Base-by-base conservation (phyloP, 148 eudicot species). In the Rhododendron griersonianum region DNA sequence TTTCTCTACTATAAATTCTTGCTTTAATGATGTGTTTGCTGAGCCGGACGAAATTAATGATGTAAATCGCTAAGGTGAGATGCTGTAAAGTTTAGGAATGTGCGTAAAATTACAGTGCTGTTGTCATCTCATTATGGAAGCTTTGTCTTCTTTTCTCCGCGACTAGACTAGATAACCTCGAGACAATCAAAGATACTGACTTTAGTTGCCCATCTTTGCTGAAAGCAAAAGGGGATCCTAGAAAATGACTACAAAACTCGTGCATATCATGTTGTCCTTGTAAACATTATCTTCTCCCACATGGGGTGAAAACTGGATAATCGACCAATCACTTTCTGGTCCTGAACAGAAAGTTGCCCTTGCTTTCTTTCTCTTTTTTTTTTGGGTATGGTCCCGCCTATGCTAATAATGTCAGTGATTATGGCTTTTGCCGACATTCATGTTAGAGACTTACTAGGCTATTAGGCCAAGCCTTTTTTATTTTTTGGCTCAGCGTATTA, bases 141-240 rank as follows among this genome's bases (percentile, higher is more conserved):
- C 44, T 55, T 33, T 35, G 37, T 84, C 79, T 51, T 71, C 55
- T 47, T 18, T 84, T 21, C 86, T 33, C 30, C 48, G 13, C 65
- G 7, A 51, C 33, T 84, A 74, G 14, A 51, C 33, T 84, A 74
- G 37, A 75, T n/a, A 53, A 73, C 21, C 45, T 65, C 15, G 73
- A 86, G 51, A 21, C 41, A 53, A 25, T 19, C 44, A 41, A 19
- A 61, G 10, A 61, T 61, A 50, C 28, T 47, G 77, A 48, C 73
- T 28, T 69, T 13, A 87, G 80, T 88, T 75, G 39, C 81, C 50
- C 25, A 80, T 61, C 79, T 69, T 65, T 83, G 73, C 78, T 30
- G 79, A 87, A 83, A 75, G 50, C 80, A 80, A 65, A 44, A 82
- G 78, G 78, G 18, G 84, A 45, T 30, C 23, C 18, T 39, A 25